phyloP scores from a whole-genome alignment of 257 asterid genomes.

The Henckelia pumila region DNA sequence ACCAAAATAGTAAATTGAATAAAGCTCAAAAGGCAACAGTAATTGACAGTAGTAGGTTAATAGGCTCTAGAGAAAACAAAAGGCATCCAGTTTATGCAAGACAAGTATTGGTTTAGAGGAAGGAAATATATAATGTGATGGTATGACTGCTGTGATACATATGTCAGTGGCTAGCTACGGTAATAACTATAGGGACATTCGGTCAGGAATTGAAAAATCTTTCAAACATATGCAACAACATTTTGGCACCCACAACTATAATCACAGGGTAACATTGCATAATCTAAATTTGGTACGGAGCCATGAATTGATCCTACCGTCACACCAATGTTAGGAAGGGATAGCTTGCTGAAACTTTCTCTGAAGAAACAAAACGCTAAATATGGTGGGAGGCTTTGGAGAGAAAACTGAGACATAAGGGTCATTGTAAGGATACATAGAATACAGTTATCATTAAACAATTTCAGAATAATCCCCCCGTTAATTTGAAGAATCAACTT shows the following conservation, averaged over 20 bases:
- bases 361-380: background rate
- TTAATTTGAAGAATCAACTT: background rate
- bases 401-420: too few relatives aligned
- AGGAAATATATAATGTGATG: too few relatives aligned
- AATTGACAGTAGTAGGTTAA: background rate
- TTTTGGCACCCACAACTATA: background rate
- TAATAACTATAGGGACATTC: too few relatives aligned
- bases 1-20: constrained; percentile 8
- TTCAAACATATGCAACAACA: background rate
- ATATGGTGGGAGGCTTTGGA: background rate
- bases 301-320: background rate
- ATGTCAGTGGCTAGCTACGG: too few relatives aligned
- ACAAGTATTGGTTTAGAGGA: background rate
- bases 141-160: too few relatives aligned
- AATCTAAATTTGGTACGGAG: background rate
- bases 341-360: background rate
- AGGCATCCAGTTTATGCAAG: constrained; percentile 5
- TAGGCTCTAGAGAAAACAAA: background rate
- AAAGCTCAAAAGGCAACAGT: constrained; percentile 15
- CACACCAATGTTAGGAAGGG: background rate
- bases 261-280: background rate
- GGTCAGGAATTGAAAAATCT: background rate
- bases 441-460: background rate
- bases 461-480: background rate
- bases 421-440: background rate